phyloP scores from a whole-genome alignment of 805 yeast species.

The Jamesozyma lodderae region DNA sequence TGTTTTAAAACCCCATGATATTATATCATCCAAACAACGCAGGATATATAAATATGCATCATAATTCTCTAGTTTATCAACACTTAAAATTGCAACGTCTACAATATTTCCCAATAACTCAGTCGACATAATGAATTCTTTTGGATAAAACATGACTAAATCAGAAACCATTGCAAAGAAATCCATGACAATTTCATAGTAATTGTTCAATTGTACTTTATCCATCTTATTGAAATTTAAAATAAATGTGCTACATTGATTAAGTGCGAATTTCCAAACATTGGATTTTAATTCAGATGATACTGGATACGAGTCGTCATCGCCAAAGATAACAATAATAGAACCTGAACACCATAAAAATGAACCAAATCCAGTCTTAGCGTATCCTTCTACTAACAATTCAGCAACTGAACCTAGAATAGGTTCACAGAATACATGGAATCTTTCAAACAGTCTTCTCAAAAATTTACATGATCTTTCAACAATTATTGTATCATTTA shows the following conservation, averaged over 20 bases:
- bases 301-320: constrained; percentile 35
- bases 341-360: constrained; percentile 87
- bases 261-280: constrained; percentile 65
- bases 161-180: constrained; percentile 75
- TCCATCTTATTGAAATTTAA: constrained; percentile 30
- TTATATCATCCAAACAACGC: constrained; percentile 70
- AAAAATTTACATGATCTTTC: constrained; percentile 68
- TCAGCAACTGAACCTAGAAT: constrained; percentile 58
- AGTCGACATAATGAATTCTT: constrained; percentile 25
- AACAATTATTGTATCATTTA: constrained; percentile 32
- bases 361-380: constrained; percentile 63
- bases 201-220: constrained; percentile 14
- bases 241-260: constrained; percentile 56
- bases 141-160: constrained; percentile 59
- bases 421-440: constrained; percentile 34
- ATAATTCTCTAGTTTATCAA: constrained; percentile 50
- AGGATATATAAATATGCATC: constrained; percentile 64
- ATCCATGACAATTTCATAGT: constrained; percentile 68
- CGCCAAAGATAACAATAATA: constrained; percentile 62
- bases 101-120: constrained; percentile 44
- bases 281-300: constrained; percentile 41
- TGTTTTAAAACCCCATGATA: constrained; percentile 73
- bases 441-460: constrained; percentile 50
- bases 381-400: constrained; percentile 61
- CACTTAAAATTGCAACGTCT: constrained; percentile 44